Conservation (phyloP, 2,329 filamentous ascomycete species). For the Ceratocystis huliohia region DNA sequence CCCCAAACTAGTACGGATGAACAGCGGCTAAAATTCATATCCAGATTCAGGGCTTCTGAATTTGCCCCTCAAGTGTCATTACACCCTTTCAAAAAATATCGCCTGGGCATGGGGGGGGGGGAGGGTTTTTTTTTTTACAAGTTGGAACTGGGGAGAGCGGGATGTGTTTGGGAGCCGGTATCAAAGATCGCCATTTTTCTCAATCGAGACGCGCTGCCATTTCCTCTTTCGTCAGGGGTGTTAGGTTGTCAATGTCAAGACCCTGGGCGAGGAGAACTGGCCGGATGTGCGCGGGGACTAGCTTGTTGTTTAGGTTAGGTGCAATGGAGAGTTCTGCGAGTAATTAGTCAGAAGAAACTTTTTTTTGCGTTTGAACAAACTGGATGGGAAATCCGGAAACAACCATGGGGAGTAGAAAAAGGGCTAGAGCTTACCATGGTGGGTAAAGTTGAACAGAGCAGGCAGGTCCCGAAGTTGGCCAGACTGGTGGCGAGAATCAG, state of each 20-base stretch:
- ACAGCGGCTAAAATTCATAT: neutral
- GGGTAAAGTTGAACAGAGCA: slow-evolving; percentile 81
- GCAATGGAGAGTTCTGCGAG: slow-evolving; percentile 83
- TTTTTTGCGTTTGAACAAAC: neutral
- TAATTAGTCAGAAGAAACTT: slow-evolving; percentile 24
- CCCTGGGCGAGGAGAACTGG: slow-evolving; percentile 61
- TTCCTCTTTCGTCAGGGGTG: slow-evolving; percentile 78
- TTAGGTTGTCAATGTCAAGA: slow-evolving; percentile 88
- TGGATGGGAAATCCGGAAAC: slow-evolving; percentile 6
- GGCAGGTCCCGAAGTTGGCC: slow-evolving; percentile 72
- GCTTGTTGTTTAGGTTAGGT: slow-evolving; percentile 70
- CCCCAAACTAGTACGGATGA: neutral
- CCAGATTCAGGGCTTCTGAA: neutral
- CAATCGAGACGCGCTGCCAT: slow-evolving; percentile 98
- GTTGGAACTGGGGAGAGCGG: neutral
- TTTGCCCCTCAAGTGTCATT: neutral
- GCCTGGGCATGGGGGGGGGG: neutral
- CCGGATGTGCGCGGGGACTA: slow-evolving; percentile 75
- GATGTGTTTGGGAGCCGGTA: neutral
- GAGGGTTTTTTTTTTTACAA: neutral
- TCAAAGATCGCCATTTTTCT: slow-evolving; percentile 27
- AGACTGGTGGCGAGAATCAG: slow-evolving; percentile 83
- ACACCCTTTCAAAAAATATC: neutral
- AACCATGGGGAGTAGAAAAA: neutral
- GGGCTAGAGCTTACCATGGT: slow-evolving; percentile 59